A percentile compares a stretch with the other conserved stretches of the same genome.
These are phyloP conservation scores for Monosporascus sp. DNA, from an alignment of 2,329 filamentous ascomycete species.

Conservation along the genomic window DNA sequence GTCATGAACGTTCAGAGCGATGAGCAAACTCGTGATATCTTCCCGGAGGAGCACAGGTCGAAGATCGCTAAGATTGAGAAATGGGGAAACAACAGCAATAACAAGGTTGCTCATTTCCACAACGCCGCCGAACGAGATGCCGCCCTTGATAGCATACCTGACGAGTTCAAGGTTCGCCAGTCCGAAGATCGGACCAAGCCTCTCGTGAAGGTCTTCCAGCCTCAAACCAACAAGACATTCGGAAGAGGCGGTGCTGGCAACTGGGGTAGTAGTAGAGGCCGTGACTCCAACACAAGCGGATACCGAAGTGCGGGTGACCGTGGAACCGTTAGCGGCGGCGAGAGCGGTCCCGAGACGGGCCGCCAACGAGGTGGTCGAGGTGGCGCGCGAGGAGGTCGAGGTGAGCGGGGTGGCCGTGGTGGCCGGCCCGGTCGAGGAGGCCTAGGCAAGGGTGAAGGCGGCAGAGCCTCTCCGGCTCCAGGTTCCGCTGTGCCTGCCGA, in stretches of 20 bases:
- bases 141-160: slow-evolving; percentile 68
- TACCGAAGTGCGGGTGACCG: slow-evolving; percentile 83
- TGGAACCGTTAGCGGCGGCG: slow-evolving; percentile 56
- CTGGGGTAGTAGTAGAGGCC: slow-evolving; percentile 61
- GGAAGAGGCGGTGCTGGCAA: slow-evolving; percentile 60
- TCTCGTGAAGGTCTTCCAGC: slow-evolving; percentile 77
- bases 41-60: slow-evolving; percentile 73
- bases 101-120: slow-evolving; percentile 83
- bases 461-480: slow-evolving; percentile 47
- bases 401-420: slow-evolving; percentile 51
- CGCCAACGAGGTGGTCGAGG: slow-evolving; percentile 51
- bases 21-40: slow-evolving; percentile 75
- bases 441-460: slow-evolving; percentile 51
- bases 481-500: slow-evolving; percentile 35
- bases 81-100: slow-evolving; percentile 59
- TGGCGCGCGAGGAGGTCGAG: slow-evolving; percentile 52
- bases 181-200: slow-evolving; percentile 72
- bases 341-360: slow-evolving; percentile 58
- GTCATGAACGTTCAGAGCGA: slow-evolving; percentile 80
- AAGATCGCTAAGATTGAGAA: slow-evolving; percentile 79
- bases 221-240: slow-evolving; percentile 50
- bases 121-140: slow-evolving; percentile 73
- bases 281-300: slow-evolving; percentile 59
- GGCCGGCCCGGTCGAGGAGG: slow-evolving; percentile 34
- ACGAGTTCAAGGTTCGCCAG: slow-evolving; percentile 68